Evolutionary conservation across 2,329 filamentous ascomycete genomes (phyloP).

Genomic region (Epichloe sibirici): DNA sequence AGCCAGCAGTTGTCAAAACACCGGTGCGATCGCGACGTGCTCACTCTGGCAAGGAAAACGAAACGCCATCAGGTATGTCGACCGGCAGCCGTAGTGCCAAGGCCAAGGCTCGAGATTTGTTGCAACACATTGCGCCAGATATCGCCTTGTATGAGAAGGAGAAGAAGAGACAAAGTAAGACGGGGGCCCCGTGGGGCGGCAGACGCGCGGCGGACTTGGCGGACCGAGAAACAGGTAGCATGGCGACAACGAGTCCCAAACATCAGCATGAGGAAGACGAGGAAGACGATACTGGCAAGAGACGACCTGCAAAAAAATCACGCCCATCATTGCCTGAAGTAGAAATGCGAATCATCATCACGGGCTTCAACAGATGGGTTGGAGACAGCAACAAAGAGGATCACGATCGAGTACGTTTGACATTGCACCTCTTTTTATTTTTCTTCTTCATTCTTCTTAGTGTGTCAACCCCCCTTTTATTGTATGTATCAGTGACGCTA

Average conservation of each 20-base stretch:
- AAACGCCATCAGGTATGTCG: constrained; percentile 56
- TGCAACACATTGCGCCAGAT: constrained; percentile 70
- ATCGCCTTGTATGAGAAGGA: constrained; percentile 89
- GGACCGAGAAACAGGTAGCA: constrained; percentile 38
- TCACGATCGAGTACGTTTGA: constrained; percentile 57
- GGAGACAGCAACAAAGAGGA: constrained; percentile 62
- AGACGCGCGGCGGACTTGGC: constrained; percentile 48
- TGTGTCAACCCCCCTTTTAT: not conserved
- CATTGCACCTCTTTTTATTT: not conserved
- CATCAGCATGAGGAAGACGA: constrained; percentile 33
- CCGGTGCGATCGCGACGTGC: constrained; percentile 31
- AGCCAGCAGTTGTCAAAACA: constrained; percentile 17
- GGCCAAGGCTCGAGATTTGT: constrained; percentile 61
- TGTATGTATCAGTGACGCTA: constrained; percentile 1
- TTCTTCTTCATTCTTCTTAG: not conserved
- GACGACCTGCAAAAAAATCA: constrained; percentile 46
- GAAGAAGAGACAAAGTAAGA: constrained; percentile 56
- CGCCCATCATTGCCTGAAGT: constrained; percentile 51
- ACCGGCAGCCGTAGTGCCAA: constrained; percentile 80
- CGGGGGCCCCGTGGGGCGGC: constrained; percentile 44
- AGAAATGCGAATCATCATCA: constrained; percentile 65
- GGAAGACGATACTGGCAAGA: constrained; percentile 32
- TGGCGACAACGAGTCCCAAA: constrained; percentile 27
- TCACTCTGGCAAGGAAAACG: constrained; percentile 66
- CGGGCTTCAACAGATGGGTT: constrained; percentile 75